Conservation (phyloP, 345 rosid genomes). For the Hypericum perforatum region DNA sequence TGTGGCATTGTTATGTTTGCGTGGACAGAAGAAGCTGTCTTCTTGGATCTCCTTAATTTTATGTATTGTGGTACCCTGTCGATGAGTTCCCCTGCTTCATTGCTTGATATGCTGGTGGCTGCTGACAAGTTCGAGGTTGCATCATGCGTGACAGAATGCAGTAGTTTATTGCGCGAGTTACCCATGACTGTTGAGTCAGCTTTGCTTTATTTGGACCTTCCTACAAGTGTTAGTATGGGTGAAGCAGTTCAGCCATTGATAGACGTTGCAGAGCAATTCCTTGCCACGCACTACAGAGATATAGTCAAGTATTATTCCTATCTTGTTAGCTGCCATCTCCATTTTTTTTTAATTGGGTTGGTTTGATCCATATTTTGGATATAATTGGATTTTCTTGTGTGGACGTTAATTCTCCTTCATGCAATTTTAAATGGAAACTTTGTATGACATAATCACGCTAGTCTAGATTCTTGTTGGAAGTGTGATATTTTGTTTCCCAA, state of each 20-base stretch:
- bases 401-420: too few relatives aligned
- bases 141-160: conserved; percentile 76
- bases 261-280: conserved; percentile 59
- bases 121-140: conserved; percentile 84
- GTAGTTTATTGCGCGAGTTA: conserved; percentile 41
- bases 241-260: conserved; percentile 72
- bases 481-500: not conserved
- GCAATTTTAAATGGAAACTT: too few relatives aligned
- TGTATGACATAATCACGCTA: too few relatives aligned
- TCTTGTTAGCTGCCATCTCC: not conserved
- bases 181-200: conserved; percentile 76
- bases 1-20: conserved; percentile 3
- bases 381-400: too few relatives aligned
- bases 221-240: conserved; percentile 50
- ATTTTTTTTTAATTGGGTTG: too few relatives aligned
- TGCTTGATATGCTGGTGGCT: conserved; percentile 63
- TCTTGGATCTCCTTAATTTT: conserved; percentile 67
- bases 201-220: conserved; percentile 64
- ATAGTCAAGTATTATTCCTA: conserved; percentile 36
- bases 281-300: conserved; percentile 49
- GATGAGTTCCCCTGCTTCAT: conserved; percentile 33
- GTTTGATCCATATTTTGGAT: too few relatives aligned
- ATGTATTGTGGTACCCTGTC: conserved; percentile 54
- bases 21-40: conserved; percentile 66
- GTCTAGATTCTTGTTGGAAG: too few relatives aligned